A percentile compares a stretch with the other conserved stretches of the same genome.
These are phyloP conservation scores for Cercospora sp. DNA, from an alignment of 2,329 filamentous ascomycete genomes.

Conservation along the genomic window DNA sequence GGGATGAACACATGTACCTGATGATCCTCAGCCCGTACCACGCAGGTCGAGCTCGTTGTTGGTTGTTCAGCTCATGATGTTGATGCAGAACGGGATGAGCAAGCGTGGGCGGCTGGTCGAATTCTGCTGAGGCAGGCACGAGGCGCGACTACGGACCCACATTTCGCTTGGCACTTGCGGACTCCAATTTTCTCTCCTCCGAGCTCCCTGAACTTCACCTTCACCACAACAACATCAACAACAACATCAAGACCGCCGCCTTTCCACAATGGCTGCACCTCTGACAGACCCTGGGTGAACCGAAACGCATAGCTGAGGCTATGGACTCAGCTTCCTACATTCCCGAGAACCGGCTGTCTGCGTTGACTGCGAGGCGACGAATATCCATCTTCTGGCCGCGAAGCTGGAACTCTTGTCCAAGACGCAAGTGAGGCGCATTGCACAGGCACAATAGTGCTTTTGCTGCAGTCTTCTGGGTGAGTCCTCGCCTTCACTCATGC, in stretches of 20 bases:
- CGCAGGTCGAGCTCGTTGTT: constrained; percentile 11
- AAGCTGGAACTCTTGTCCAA: not conserved
- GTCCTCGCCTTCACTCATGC: not conserved
- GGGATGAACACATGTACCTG: constrained; percentile 1
- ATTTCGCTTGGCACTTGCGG: constrained; percentile 7
- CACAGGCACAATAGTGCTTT: not conserved
- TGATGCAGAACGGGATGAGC: constrained; percentile 8
- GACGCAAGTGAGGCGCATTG: not conserved
- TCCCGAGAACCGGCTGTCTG: not conserved
- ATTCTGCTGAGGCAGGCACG: constrained; percentile 8
- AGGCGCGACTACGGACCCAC: not conserved
- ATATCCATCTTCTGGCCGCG: not conserved
- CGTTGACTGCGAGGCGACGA: not conserved
- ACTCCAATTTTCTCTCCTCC: constrained; percentile 14
- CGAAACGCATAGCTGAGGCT: not conserved
- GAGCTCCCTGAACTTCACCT: constrained; percentile 11
- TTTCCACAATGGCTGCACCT: too few species aligned
- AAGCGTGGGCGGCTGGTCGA: not conserved
- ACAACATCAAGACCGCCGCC: too few species aligned
- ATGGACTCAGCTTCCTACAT: not conserved
- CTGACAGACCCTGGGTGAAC: not conserved
- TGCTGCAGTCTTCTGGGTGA: constrained; percentile 14
- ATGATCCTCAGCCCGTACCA: constrained; percentile 1
- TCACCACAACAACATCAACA: constrained; percentile 9
- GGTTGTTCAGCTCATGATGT: constrained; percentile 24